Conservation (phyloP, 2,329 filamentous ascomycete genomes). For the Coccinonectria pachysandricola region DNA sequence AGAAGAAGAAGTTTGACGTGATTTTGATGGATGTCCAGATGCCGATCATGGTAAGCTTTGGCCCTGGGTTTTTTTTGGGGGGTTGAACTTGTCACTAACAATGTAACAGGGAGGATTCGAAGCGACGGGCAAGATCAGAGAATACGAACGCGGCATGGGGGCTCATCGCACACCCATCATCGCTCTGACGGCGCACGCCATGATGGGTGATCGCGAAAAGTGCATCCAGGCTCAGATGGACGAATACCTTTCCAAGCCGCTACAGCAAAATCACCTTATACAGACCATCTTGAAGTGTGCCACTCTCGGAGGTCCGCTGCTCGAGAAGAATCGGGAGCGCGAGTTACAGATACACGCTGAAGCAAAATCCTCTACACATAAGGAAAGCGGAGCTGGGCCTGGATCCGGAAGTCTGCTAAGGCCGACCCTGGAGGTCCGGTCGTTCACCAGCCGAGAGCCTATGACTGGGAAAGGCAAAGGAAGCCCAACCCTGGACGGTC, state of each 20-base stretch:
- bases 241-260: constrained; percentile 91
- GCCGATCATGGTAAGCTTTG: constrained; percentile 93
- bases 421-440: constrained; percentile 43
- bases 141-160: constrained; percentile 77
- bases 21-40: constrained; percentile 99
- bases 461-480: constrained; percentile 43
- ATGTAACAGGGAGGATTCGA: constrained; percentile 76
- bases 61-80: no score
- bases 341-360: constrained; percentile 43
- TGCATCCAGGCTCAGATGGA: constrained; percentile 99
- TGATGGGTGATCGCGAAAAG: constrained; percentile 96
- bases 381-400: constrained; percentile 26
- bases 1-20: constrained; percentile 86
- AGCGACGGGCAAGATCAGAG: constrained; percentile 89
- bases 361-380: constrained; percentile 33
- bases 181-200: constrained; percentile 91
- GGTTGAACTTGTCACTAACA: no score
- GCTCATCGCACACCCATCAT: constrained; percentile 87
- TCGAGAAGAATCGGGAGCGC: constrained; percentile 63
- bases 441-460: constrained; percentile 59
- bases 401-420: no score
- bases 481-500: constrained; percentile 49
- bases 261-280: constrained; percentile 95
- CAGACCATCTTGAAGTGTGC: constrained; percentile 96
- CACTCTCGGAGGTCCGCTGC: constrained; percentile 73